Base-by-base conservation (phyloP, 2,329 filamentous ascomycete species). In the Albifimbria verrucaria region DNA sequence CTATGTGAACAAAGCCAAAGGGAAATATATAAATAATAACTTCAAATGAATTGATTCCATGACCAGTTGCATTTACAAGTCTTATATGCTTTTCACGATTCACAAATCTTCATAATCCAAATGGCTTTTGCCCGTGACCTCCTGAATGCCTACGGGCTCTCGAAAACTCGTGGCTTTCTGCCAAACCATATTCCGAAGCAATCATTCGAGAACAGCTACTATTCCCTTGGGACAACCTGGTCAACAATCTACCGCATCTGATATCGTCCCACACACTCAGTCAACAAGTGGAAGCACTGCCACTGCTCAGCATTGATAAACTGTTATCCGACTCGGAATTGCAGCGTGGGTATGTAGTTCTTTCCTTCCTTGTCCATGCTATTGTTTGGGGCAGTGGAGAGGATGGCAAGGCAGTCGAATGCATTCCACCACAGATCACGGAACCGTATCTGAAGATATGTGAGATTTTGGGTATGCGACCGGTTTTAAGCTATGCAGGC, bases 371-470 rank as follows among this genome's bases (percentile, higher is more conserved):
- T 25, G 51, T 60, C 45, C 58, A 59, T 23, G 58, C 48, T 22
- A 51, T 57, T 36, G 54, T 57, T 45, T 59, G 58, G 58, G 52
- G 42, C 28, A 32, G 52, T 21, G 44, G 48, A 17, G 42, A 42
- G 41, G 50, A 54, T 39, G 48, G 44, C 23, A 26, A 18, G 20
- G 52, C 54, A 20, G 17, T 53, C 21, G 50, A 25, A 9, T 18
- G 45, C 3, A 50, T 60, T 24, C 59, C 59, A 21, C 55, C 55
- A 17, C 57, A 59, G 50, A 53, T 61, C 12, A 23, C 51, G 5
- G 57, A 58, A 48, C 59, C 59, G 17, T 61, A 58, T 45, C 52
- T 59, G 15, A 26, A 47, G 15, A 55, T 59, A 17, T 61, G 59
- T 51, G 50, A 58, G n/a, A 36, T 45, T 7, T 17, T 61, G 2